Conservation (phyloP, 805 yeast species). For the Metschnikowia peoriensis region DNA sequence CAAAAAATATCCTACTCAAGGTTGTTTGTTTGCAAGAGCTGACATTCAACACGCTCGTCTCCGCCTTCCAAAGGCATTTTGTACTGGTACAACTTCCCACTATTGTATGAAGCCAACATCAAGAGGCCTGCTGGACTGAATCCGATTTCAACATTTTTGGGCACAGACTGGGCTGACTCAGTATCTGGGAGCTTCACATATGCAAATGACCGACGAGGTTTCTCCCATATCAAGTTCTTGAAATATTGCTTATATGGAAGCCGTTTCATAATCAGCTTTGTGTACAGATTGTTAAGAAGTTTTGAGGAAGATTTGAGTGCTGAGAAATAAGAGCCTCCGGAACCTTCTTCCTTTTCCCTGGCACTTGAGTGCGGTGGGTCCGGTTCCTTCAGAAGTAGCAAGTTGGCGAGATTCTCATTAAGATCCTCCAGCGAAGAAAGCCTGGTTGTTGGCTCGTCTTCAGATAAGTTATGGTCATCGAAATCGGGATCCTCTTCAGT, state of each 20-base stretch:
- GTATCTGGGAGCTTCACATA: conserved; percentile 36
- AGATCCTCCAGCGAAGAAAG: conserved; percentile 38
- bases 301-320: conserved; percentile 27
- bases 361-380: conserved; percentile 5
- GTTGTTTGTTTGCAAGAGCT: conserved; percentile 27
- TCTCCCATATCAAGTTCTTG: conserved; percentile 42
- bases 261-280: conserved; percentile 36
- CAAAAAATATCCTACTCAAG: conserved; percentile 8
- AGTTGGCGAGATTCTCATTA: conserved; percentile 41
- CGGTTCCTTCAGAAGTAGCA: conserved; percentile 26
- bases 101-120: conserved; percentile 37
- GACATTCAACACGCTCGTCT: conserved; percentile 31
- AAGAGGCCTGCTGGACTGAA: conserved; percentile 30
- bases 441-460: conserved; percentile 21
- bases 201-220: conserved; percentile 43
- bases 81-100: conserved; percentile 40
- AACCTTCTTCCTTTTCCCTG: conserved; percentile 8
- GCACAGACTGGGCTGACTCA: not conserved
- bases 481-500: conserved; percentile 8
- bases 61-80: conserved; percentile 27
- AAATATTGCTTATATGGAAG: conserved; percentile 42
- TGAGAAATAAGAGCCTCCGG: conserved; percentile 15
- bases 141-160: conserved; percentile 36
- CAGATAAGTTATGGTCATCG: conserved; percentile 13
- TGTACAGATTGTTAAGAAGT: conserved; percentile 34